Evolutionary conservation across 1,139 yeast genomes (phyloP).

Genomic region (Ogataea hybrid): DNA sequence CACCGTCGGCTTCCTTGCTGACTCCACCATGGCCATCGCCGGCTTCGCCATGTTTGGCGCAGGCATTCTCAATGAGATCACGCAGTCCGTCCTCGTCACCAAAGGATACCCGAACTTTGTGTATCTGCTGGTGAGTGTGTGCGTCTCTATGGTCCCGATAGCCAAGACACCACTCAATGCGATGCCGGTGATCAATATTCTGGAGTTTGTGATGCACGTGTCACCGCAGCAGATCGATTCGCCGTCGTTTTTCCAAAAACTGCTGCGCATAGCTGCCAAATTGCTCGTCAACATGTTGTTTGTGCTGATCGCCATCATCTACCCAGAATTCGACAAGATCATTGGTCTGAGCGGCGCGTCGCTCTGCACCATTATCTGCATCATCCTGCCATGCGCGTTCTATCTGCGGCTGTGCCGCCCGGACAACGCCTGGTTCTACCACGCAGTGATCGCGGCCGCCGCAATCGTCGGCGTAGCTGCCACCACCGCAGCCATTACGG

Average conservation of each 20-base stretch:
- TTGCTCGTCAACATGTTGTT: constrained; percentile 50
- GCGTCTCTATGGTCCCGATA: constrained; percentile 53
- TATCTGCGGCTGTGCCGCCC: constrained; percentile 39
- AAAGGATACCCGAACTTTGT: constrained; percentile 52
- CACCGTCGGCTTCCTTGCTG: constrained; percentile 48
- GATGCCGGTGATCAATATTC: constrained; percentile 51
- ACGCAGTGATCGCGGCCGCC: constrained; percentile 24
- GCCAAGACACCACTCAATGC: constrained; percentile 63
- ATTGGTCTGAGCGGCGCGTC: constrained; percentile 59
- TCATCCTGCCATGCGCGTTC: constrained; percentile 54
- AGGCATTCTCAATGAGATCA: constrained; percentile 51
- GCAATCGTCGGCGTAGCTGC: constrained; percentile 28
- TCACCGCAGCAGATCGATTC: constrained; percentile 28
- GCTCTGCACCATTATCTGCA: constrained; percentile 53
- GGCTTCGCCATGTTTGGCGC: constrained; percentile 61
- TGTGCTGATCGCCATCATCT: constrained; percentile 49
- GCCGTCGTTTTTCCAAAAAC: constrained; percentile 14
- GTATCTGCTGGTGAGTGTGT: constrained; percentile 46
- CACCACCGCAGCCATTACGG: constrained; percentile 31
- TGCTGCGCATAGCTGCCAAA: constrained; percentile 32
- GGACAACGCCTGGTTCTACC: constrained; percentile 24
- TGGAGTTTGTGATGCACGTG: constrained; percentile 50
- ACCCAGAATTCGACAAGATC: constrained; percentile 58
- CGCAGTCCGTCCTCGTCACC: constrained; percentile 49
- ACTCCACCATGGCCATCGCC: constrained; percentile 51